phyloP scores from a whole-genome alignment of 1,139 yeast species.

The Taphrina wiesneri region DNA sequence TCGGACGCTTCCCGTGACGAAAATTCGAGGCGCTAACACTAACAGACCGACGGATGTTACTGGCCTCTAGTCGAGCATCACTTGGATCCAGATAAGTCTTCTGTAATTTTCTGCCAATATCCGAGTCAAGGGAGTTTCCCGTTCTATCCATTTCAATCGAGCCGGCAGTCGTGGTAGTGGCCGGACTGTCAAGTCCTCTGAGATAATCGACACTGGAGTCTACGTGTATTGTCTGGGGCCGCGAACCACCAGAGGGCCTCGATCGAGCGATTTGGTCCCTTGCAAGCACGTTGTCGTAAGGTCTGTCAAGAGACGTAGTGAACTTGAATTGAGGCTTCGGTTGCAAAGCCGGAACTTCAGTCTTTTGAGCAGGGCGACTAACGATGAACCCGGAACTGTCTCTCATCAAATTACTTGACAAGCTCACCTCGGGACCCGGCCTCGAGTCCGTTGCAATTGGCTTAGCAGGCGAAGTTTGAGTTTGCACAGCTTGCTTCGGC shows the following conservation, averaged over 20 bases:
- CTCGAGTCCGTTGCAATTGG: background rate
- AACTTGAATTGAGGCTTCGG: conserved; percentile 35
- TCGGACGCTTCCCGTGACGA: conserved; percentile 37
- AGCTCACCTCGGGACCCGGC: background rate
- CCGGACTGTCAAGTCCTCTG: conserved; percentile 56
- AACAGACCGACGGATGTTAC: background rate
- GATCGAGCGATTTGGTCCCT: conserved; percentile 22
- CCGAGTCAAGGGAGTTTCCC: conserved; percentile 33
- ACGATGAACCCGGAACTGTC: conserved; percentile 30
- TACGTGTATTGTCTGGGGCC: conserved; percentile 46
- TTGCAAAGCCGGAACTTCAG: conserved; percentile 27
- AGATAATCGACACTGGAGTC: conserved; percentile 62
- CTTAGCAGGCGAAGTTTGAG: conserved; percentile 26
- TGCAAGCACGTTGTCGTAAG: conserved; percentile 14
- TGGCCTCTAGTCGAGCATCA: background rate
- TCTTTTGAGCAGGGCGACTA: conserved; percentile 36
- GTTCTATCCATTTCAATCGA: conserved; percentile 9
- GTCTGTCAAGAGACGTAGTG: conserved; percentile 34
- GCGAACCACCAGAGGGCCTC: conserved; percentile 39
- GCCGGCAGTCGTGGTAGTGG: conserved; percentile 39
- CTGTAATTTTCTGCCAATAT: conserved; percentile 31
- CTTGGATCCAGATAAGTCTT: conserved; percentile 1
- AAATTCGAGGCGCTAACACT: conserved; percentile 21
- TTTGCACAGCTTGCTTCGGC: conserved; percentile 14
- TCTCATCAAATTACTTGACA: conserved; percentile 13